Evolutionary conservation across 2,329 filamentous ascomycete species (phyloP).

Genomic region (Cladophialophora exuberans): DNA sequence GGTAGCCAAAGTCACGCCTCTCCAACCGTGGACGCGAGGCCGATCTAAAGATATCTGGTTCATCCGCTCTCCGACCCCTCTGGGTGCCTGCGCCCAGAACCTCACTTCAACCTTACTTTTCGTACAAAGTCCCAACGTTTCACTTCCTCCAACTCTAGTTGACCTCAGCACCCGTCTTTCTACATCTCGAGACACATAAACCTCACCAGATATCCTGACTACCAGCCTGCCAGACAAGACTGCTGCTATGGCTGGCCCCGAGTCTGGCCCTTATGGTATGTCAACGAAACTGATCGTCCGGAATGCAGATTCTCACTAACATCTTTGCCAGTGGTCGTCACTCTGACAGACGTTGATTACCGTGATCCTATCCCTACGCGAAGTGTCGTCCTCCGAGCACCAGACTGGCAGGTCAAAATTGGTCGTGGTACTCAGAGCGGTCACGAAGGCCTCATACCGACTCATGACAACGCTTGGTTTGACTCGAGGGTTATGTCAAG

Average conservation of each 20-base stretch:
- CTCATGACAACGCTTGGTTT: slow-evolving; percentile 47
- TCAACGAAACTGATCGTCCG: neutral
- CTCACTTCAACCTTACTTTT: slow-evolving; percentile 12
- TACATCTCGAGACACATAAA: neutral
- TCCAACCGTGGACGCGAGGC: neutral
- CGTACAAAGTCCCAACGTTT: no score
- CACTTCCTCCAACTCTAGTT: no score
- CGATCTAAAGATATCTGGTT: neutral
- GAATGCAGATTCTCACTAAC: neutral
- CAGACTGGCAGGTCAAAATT: slow-evolving; percentile 39
- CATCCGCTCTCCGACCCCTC: slow-evolving; percentile 11
- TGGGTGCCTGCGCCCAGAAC: slow-evolving; percentile 12
- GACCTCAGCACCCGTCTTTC: neutral
- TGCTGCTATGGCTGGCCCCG: slow-evolving; percentile 3
- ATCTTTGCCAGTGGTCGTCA: slow-evolving; percentile 38
- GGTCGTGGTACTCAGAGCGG: slow-evolving; percentile 48
- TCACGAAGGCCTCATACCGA: slow-evolving; percentile 38
- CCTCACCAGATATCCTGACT: neutral
- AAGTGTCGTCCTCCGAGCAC: slow-evolving; percentile 38
- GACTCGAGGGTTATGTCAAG: slow-evolving; percentile 53
- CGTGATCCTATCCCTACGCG: slow-evolving; percentile 37
- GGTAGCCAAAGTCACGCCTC: neutral
- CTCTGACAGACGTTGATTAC: slow-evolving; percentile 37
- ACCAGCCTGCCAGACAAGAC: neutral
- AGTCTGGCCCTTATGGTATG: slow-evolving; percentile 11